Percentiles rank a stretch among this genome's conserved stretches.
phyloP scores from a whole-genome alignment of 371 early-diverging fungal species.

The Smittium culicis region DNA sequence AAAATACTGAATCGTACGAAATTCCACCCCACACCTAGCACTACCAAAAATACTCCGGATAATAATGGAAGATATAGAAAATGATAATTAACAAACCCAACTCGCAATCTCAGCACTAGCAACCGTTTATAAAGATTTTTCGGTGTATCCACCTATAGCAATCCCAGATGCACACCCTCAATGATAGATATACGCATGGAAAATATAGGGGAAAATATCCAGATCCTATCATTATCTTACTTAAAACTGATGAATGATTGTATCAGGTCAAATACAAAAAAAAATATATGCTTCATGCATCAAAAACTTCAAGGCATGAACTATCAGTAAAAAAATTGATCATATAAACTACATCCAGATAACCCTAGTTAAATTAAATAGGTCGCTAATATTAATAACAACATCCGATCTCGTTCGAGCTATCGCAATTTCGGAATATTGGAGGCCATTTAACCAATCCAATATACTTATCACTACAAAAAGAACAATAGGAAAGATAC shows the following conservation, averaged over 20 bases:
- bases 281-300: not conserved
- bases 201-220: not conserved
- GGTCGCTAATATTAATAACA: not conserved
- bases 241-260: not conserved
- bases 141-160: not conserved
- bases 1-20: not conserved
- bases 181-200: not conserved
- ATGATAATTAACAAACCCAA: not conserved
- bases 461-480: not conserved
- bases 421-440: slow-evolving; percentile 5
- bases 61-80: not conserved
- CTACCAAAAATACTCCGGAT: not conserved
- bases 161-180: not conserved
- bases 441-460: not conserved
- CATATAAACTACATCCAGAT: not conserved
- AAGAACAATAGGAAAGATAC: not conserved
- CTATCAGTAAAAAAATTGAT: not conserved
- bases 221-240: not conserved
- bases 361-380: not conserved
- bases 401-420: not conserved
- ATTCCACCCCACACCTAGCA: not conserved
- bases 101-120: not conserved
- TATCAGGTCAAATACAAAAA: not conserved
- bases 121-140: not conserved
- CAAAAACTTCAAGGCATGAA: not conserved